Evolutionary conservation across 495 filamentous ascomycete genomes (phyloP), one percentile per base, ranked within the genome.

Genomic region (Cercophora sp.): DNA sequence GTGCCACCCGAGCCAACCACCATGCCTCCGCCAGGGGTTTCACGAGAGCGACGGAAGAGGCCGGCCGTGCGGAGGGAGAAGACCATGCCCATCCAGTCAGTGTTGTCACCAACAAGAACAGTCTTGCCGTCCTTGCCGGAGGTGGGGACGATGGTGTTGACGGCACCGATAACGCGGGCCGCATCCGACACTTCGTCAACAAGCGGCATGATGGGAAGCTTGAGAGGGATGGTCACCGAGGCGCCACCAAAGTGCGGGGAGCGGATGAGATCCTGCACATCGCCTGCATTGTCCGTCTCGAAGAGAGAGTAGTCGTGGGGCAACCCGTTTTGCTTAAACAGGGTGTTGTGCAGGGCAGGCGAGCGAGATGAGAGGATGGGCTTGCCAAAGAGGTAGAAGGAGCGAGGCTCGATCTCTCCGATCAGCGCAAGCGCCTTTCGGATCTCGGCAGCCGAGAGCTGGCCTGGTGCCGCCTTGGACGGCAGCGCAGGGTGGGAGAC

Each of bases 11-110:
- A 86, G 8, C 93, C 93, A 51, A 97, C 80, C 15, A 97, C 90
- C 66, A 91, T 75, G 19, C 72, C 87, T 51, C 73, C 70, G 22
- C 72, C 70, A 19, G 60, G 32, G 62, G 61, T 35, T 54, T 59
- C 47, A 55, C 62, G 37, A 49, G 59, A 40, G 67, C 39, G 70
- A 62, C 55, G 57, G 58, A 57, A 72, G 19, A 88, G 72, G 23
- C 88, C 87, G 2, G 85, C 84, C 34, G 82, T 80, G 48, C 83
- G 82, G n/a, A 99, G 83, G 3, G 87, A 85, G 46, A 81, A 79
- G 10, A 83, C 81, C 84, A 99, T 99, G 39, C 93, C 93, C 57
- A 83, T 79, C 90, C 91, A 99, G 75, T 99, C 93, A 18, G 92
- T 96, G 73, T 99, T 99, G 62, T 88, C 86, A 13, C 93, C 93